Evolutionary conservation across 2,329 filamentous ascomycete genomes (phyloP).

Genomic region (Calonectria hongkongensis): DNA sequence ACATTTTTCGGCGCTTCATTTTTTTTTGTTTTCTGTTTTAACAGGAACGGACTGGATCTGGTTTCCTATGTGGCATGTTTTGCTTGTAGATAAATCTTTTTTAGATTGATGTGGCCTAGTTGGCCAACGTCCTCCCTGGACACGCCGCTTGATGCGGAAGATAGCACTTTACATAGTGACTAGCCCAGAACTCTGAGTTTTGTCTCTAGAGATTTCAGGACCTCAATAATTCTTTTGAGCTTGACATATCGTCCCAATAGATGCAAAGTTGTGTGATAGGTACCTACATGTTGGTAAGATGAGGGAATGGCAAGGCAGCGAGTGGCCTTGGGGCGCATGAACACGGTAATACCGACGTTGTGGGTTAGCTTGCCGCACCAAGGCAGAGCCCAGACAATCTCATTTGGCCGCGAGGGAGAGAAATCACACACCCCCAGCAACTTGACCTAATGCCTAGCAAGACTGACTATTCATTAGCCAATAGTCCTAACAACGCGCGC

Average conservation of each 20-base stretch:
- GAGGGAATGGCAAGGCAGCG: not conserved
- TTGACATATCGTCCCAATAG: not conserved
- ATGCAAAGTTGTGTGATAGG: not conserved
- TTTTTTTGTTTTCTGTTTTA: constrained; percentile 32
- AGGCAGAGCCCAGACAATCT: constrained; percentile 16
- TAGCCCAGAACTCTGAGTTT: constrained; percentile 25
- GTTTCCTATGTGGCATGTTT: constrained; percentile 36
- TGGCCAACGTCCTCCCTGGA: constrained; percentile 30
- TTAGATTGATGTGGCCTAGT: constrained; percentile 36
- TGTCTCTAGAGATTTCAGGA: constrained; percentile 23
- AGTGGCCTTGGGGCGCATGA: constrained; percentile 1
- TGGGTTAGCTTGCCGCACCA: constrained; percentile 9
- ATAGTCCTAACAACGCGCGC: not conserved
- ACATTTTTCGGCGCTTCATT: constrained; percentile 42
- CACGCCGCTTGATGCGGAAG: constrained; percentile 40
- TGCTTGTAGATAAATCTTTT: constrained; percentile 40
- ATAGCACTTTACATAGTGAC: constrained; percentile 33
- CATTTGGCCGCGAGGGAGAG: not conserved
- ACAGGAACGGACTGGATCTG: constrained; percentile 47
- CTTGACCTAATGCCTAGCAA: constrained; percentile 20
- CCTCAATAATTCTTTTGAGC: constrained; percentile 23
- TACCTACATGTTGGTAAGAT: not conserved
- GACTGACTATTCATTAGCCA: constrained; percentile 43
- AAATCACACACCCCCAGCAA: no score
- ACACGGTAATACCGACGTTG: constrained; percentile 10